Conservation (phyloP, 495 filamentous ascomycete genomes). For the Sporormia fimetaria region DNA sequence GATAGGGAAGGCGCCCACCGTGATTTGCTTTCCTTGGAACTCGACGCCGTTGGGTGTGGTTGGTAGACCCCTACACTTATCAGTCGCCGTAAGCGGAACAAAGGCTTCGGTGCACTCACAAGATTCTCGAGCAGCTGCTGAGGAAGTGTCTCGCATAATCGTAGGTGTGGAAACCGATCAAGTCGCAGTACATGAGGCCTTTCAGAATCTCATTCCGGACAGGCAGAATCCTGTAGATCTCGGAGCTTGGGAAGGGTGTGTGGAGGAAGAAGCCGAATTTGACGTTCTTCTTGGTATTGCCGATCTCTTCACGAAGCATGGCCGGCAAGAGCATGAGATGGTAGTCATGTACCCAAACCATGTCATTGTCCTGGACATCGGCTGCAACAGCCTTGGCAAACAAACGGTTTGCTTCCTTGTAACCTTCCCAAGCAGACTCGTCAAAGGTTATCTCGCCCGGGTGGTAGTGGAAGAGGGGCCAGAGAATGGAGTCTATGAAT, state of each 20-base stretch:
- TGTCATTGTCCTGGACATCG: constrained; percentile 61
- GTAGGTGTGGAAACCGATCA: constrained; percentile 92
- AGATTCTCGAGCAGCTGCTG: constrained; percentile 69
- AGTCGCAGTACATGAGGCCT: constrained; percentile 71
- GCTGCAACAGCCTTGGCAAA: constrained; percentile 71
- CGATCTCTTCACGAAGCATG: constrained; percentile 70
- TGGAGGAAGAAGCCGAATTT: constrained; percentile 94
- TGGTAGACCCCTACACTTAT: constrained; percentile 47
- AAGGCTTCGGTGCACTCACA: constrained; percentile 42
- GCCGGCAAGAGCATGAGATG: constrained; percentile 85
- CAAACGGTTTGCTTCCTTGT: constrained; percentile 70
- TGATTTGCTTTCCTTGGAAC: constrained; percentile 60
- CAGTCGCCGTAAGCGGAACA: neutral
- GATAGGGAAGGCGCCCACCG: constrained; percentile 77
- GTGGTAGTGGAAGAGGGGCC: constrained; percentile 95
- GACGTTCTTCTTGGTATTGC: constrained; percentile 58
- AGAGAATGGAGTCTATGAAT: constrained; percentile 70
- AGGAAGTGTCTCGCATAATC: constrained; percentile 87
- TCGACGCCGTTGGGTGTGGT: constrained; percentile 80
- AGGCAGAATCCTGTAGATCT: constrained; percentile 84
- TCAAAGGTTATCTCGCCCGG: constrained; percentile 86
- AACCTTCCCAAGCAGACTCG: constrained; percentile 76
- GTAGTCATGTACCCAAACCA: constrained; percentile 96
- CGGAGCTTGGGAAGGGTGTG: constrained; percentile 84
- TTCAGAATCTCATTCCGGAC: constrained; percentile 71